Evolutionary conservation across 2,329 filamentous ascomycete genomes (phyloP), one percentile per base, ranked within the genome.

Genomic region (Orbilia blumenaviensis): DNA sequence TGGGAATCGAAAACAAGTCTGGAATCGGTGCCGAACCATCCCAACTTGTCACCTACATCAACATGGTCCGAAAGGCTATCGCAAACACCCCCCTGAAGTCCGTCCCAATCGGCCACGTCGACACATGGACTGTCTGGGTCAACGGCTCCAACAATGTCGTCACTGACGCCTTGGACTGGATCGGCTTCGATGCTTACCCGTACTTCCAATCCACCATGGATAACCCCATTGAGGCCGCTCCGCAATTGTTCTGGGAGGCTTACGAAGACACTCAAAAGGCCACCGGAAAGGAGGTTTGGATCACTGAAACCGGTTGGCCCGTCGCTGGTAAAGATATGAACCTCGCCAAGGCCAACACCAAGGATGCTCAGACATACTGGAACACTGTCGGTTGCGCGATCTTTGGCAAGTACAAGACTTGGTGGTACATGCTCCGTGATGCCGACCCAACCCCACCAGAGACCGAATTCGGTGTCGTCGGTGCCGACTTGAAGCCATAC

Each of bases 231-330:
- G 85, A 85, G 0, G 86, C 89, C 78, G 90, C 86, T 80, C 87
- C 88, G 81, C 80, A 82, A 16, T 88, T 93, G 60, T 95, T 96
- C 85, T 85, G 89, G 81, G 85, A 87, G 12, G 89, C 92, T 14
- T 85, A 91, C 41, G 83, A 86, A 58, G 85, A 86, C 73, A 92
- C 91, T 34, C 83, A 87, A 77, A 83, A 81, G 14, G 89, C 85
- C 48, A 86, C 88, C 36, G 84, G 86, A 36, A 94, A 93, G 86
- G 85, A 88, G 16, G 87, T 96, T 79, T 95, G 92, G 92, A 87
- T 96, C 78, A 95, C 93, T 27, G 93, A 96, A 86, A 95, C 92
- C 14, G 93, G 93, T 78, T 95, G 92, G 89, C 93, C 93, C 56
- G 89, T 93, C 63, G 89, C 86, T 80, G 93, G 93, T 67, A 84